Evolutionary conservation across 2,329 filamentous ascomycete genomes (phyloP).

Genomic region (Colletotrichum gloeosporioides): DNA sequence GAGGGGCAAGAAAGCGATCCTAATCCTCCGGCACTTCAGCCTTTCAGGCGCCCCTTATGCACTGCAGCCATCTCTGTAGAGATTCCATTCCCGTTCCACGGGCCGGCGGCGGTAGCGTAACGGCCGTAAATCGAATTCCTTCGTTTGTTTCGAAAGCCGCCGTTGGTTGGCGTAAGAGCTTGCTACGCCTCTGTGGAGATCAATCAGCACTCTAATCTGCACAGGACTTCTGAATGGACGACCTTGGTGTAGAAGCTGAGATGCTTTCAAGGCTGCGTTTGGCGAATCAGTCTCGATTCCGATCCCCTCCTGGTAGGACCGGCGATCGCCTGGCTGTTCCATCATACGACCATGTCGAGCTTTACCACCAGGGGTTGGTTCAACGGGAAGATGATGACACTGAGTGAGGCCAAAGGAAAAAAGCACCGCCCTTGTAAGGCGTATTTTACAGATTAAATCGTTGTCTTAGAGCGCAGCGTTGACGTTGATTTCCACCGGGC

Average conservation of each 20-base stretch:
- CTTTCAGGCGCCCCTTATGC: neutral
- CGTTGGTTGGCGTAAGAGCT: neutral
- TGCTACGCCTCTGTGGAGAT: slow-evolving; percentile 11
- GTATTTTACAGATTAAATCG: neutral
- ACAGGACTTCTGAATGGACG: neutral
- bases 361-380: neutral
- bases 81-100: neutral
- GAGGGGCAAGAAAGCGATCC: neutral
- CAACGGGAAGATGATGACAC: neutral
- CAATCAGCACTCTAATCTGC: slow-evolving; percentile 14
- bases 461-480: neutral
- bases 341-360: neutral
- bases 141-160: slow-evolving; percentile 4
- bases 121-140: slow-evolving; percentile 12
- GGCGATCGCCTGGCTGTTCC: neutral
- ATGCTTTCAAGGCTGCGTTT: neutral
- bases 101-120: neutral
- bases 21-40: neutral
- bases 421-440: slow-evolving; percentile 11
- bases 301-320: neutral
- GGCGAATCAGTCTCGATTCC: neutral
- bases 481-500: slow-evolving; percentile 2
- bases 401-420: neutral
- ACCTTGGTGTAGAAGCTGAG: neutral
- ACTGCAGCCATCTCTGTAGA: neutral